A percentile compares a stretch with the other conserved stretches of the same genome.
These are phyloP conservation scores for Sclerotinia glacialis DNA, from an alignment of 2,329 filamentous ascomycete species.

Conservation along the genomic window DNA sequence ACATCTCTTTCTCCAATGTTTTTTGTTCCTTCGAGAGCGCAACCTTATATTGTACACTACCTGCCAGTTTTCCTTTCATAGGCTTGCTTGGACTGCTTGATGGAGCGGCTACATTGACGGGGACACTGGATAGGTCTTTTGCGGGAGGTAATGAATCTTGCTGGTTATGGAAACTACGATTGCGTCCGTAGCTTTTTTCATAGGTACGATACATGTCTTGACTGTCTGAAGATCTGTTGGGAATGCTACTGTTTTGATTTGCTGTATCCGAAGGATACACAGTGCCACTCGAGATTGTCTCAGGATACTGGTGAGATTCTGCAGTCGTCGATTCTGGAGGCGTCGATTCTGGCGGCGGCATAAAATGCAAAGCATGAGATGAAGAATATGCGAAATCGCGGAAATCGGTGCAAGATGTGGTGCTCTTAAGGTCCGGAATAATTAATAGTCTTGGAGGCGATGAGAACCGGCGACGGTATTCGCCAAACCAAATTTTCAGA, in stretches of 20 bases:
- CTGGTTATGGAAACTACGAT: neutral
- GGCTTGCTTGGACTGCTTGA: neutral
- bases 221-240: neutral
- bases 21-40: neutral
- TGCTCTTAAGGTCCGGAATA: neutral
- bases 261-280: too few species aligned
- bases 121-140: neutral
- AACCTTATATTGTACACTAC: neutral
- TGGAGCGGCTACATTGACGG: neutral
- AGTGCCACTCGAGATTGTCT: too few species aligned
- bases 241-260: too few species aligned
- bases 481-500: neutral
- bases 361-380: too few species aligned
- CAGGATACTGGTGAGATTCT: too few species aligned
- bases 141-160: too few species aligned
- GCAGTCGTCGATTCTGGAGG: too few species aligned
- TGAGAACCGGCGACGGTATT: too few species aligned
- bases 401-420: neutral
- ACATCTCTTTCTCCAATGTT: neutral
- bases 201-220: neutral
- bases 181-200: neutral
- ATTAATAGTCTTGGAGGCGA: neutral
- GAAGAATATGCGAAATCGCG: neutral
- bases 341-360: too few species aligned
- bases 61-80: neutral